Percentiles rank a stretch among this genome's conserved stretches.
These are phyloP conservation scores for Skeletonema costatum DNA, from an alignment of 108 stramenopile genomes.

Conservation along the genomic window DNA sequence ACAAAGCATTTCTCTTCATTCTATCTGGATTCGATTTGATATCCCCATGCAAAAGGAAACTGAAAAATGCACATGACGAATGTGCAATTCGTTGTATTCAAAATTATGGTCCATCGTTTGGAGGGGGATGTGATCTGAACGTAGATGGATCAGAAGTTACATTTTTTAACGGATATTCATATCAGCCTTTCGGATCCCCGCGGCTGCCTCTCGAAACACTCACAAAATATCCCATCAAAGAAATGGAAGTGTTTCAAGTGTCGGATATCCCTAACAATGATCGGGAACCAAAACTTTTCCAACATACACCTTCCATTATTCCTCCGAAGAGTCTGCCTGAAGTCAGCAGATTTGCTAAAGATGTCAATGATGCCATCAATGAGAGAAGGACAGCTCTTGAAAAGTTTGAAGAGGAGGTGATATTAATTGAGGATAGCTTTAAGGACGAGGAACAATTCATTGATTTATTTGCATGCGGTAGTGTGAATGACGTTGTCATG, in stretches of 20 bases:
- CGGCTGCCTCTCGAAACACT: neutral
- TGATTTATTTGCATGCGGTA: neutral
- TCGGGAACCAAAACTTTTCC: neutral
- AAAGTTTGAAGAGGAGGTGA: neutral
- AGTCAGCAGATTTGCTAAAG: too few species aligned
- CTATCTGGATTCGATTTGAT: neutral
- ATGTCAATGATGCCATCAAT: constrained; percentile 5
- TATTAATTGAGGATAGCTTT: constrained; percentile 1
- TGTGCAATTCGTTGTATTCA: neutral
- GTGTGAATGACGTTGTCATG: neutral
- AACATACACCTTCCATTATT: neutral
- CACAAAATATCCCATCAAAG: neutral
- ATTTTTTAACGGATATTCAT: neutral
- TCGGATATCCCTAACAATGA: too few species aligned
- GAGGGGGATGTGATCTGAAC: neutral
- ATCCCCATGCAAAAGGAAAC: neutral
- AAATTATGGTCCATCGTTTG: neutral
- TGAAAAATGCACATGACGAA: neutral
- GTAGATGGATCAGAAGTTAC: neutral
- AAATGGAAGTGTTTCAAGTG: constrained; percentile 3
- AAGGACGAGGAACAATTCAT: constrained; percentile 10
- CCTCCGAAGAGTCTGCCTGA: neutral
- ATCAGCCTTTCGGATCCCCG: neutral
- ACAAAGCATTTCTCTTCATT: neutral
- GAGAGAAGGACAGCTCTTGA: neutral